phyloP scores from a whole-genome alignment of 2,329 filamentous ascomycete species.

The Fusarium nurragi region DNA sequence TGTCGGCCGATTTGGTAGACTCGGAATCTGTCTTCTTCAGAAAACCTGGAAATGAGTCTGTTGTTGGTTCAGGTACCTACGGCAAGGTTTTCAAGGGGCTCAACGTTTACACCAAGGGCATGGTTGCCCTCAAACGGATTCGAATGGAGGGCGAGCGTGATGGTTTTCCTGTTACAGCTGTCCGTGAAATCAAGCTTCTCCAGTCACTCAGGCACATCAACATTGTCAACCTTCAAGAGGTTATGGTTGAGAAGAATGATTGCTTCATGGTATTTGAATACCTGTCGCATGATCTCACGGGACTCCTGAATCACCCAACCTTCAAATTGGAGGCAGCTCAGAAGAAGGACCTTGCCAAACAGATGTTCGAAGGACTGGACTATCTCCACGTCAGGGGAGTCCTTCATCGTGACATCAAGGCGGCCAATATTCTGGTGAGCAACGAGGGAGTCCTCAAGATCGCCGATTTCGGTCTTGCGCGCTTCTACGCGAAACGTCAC shows the following conservation, averaged over 20 bases:
- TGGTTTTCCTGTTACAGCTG: slow-evolving; percentile 89
- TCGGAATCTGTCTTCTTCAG: slow-evolving; percentile 94
- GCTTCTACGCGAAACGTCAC: slow-evolving; percentile 93
- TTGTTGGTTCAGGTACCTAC: slow-evolving; percentile 94
- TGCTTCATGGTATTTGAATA: slow-evolving; percentile 99
- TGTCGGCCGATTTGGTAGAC: slow-evolving; percentile 75
- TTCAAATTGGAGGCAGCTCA: slow-evolving; percentile 86
- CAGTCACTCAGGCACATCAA: slow-evolving; percentile 85
- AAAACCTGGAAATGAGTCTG: slow-evolving; percentile 97
- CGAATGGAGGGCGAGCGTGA: slow-evolving; percentile 94
- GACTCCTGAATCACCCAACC: slow-evolving; percentile 90
- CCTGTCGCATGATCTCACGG: slow-evolving; percentile 93
- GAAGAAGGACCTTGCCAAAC: slow-evolving; percentile 91
- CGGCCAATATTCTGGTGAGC: slow-evolving; percentile 95
- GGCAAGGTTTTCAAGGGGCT: slow-evolving; percentile 95
- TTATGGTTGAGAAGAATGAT: slow-evolving; percentile 98
- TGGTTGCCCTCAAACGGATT: slow-evolving; percentile 89
- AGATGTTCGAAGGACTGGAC: slow-evolving; percentile 92
- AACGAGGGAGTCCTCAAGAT: slow-evolving; percentile 89
- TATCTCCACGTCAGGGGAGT: slow-evolving; percentile 95
- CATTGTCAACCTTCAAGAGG: slow-evolving; percentile 84
- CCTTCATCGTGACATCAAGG: slow-evolving; percentile 96
- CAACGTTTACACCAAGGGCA: slow-evolving; percentile 86
- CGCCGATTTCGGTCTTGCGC: slow-evolving; percentile 93
- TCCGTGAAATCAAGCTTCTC: slow-evolving; percentile 91